These are phyloP conservation scores for Fusarium sp. DNA, from an alignment of 2,329 filamentous ascomycete species.

Conservation along the genomic window DNA sequence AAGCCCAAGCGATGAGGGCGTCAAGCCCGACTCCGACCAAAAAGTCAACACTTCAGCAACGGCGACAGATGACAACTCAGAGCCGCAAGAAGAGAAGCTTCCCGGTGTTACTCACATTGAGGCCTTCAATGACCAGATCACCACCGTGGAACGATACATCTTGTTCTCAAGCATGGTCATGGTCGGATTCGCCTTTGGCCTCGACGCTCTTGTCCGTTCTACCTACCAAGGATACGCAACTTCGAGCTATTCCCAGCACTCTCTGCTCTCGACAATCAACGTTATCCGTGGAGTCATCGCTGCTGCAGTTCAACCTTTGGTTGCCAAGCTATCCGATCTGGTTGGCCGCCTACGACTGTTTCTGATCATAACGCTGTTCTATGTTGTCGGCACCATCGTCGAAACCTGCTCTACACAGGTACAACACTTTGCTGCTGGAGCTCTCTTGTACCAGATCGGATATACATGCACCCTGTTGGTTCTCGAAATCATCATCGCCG, in stretches of 20 bases:
- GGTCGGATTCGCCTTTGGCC: neutral
- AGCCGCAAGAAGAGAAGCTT: neutral
- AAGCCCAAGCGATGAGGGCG: neutral
- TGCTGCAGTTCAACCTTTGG: neutral
- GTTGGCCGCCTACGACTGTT: neutral
- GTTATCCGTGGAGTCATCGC: neutral
- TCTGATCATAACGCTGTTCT: neutral
- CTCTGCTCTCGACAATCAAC: neutral
- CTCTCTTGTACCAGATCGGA: neutral
- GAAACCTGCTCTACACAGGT: neutral
- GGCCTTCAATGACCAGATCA: neutral
- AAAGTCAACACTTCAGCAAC: neutral
- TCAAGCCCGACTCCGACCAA: neutral
- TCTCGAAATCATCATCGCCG: neutral
- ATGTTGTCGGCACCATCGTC: neutral
- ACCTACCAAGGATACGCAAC: neutral
- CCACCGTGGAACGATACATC: neutral
- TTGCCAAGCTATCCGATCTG: neutral
- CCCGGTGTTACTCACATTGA: neutral
- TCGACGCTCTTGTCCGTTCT: neutral
- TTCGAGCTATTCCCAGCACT: neutral
- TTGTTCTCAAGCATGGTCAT: neutral
- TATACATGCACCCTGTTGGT: neutral
- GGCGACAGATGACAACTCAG: neutral
- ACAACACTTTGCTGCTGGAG: neutral